Evolutionary conservation across 345 rosid genomes (phyloP).

Genomic region (Eucalyptus tenuipes): DNA sequence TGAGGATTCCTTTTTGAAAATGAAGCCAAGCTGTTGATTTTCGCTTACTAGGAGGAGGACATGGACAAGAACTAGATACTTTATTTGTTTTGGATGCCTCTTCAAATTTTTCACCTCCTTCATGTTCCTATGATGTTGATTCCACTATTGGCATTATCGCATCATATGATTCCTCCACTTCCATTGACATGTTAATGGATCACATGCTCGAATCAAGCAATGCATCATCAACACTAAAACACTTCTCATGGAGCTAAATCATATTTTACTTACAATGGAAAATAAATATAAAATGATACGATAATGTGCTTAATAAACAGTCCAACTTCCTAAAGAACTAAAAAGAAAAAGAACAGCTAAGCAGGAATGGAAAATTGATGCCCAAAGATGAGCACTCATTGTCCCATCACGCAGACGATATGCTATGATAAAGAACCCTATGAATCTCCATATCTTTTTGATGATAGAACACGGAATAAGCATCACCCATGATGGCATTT

Average conservation of each 20-base stretch:
- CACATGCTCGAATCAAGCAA: not conserved
- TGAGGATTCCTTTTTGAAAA: not conserved
- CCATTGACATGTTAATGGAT: too few species aligned
- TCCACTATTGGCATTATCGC: too few species aligned
- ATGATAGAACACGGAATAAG: not conserved
- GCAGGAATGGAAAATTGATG: not conserved
- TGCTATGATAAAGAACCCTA: not conserved
- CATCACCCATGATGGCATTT: not conserved
- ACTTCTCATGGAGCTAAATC: too few species aligned
- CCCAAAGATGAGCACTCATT: not conserved
- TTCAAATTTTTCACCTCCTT: too few species aligned
- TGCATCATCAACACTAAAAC: too few species aligned
- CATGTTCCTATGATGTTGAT: not conserved
- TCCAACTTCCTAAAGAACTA: too few species aligned
- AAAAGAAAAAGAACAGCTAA: too few species aligned
- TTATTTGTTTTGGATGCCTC: not conserved
- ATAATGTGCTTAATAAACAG: too few species aligned
- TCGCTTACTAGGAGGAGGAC: not conserved
- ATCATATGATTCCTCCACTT: not conserved
- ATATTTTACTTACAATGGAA: too few species aligned
- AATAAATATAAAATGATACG: too few species aligned
- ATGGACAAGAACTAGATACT: not conserved
- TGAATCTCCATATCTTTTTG: too few species aligned
- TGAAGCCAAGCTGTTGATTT: not conserved
- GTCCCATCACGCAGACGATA: not conserved